Evolutionary conservation across 257 asterid genomes (phyloP).

Genomic region (Solanum gandarillasii): DNA sequence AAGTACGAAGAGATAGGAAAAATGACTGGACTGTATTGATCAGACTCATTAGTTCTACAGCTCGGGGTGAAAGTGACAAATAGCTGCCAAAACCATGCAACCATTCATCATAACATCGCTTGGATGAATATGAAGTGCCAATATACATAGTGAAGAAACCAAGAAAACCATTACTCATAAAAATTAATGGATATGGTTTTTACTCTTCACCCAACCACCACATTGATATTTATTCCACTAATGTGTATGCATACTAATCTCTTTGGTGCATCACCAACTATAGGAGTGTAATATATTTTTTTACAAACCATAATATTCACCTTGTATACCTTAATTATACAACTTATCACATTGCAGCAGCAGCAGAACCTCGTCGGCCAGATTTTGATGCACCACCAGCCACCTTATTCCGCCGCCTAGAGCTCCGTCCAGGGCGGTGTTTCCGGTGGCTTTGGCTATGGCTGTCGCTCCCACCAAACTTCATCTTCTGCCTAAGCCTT

Average conservation of each 20-base stretch:
- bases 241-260: not conserved
- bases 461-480: constrained; percentile 37
- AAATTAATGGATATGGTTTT: not conserved
- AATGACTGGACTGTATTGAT: not conserved
- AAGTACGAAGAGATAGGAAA: not conserved
- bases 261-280: not conserved
- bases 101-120: not conserved
- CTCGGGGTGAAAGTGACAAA: not conserved
- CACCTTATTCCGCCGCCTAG: constrained; percentile 11
- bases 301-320: not conserved
- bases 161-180: not conserved
- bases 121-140: not conserved
- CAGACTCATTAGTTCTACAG: not conserved
- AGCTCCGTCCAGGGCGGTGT: constrained; percentile 26
- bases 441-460: constrained; percentile 23
- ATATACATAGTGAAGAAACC: not conserved
- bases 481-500: constrained; percentile 47
- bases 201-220: not conserved
- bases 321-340: not conserved
- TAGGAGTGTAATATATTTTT: not conserved
- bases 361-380: not conserved
- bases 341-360: constrained; percentile 11
- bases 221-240: not conserved
- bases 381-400: constrained; percentile 3
- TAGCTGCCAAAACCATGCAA: not conserved